A percentile compares a stretch with the other conserved stretches of the same genome.
These are phyloP conservation scores for Hypomontagnella submonticulosa DNA, from an alignment of 495 filamentous ascomycete genomes.

Conservation along the genomic window DNA sequence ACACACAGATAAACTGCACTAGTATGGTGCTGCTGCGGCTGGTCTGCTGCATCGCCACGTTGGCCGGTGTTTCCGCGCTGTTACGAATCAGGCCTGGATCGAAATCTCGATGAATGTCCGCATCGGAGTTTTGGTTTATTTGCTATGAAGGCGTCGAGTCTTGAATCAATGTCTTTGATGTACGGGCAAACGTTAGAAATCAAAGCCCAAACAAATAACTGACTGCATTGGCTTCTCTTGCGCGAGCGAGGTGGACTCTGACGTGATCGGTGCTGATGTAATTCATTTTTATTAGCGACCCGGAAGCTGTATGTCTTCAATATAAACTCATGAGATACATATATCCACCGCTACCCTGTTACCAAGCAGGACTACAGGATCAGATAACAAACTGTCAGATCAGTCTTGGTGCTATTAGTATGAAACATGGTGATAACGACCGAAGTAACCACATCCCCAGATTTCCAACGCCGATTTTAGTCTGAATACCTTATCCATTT, in stretches of 20 bases:
- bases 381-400: conserved; percentile 29
- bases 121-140: not conserved
- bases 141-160: conserved; percentile 7
- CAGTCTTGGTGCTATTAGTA: conserved; percentile 16
- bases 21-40: not conserved
- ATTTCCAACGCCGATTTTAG: conserved; percentile 28
- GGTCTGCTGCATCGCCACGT: conserved; percentile 37
- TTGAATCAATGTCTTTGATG: conserved; percentile 1
- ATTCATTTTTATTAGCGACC: conserved; percentile 25
- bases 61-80: conserved; percentile 19
- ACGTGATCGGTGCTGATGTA: conserved; percentile 45
- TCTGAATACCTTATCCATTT: conserved; percentile 26
- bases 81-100: conserved; percentile 1
- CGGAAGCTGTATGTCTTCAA: too few species aligned
- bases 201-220: not conserved
- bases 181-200: not conserved
- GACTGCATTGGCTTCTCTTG: conserved; percentile 16
- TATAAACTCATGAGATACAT: too few species aligned
- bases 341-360: too few species aligned
- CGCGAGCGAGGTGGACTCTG: conserved; percentile 34
- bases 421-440: conserved; percentile 22
- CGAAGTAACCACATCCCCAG: conserved; percentile 28
- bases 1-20: not conserved
- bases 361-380: conserved; percentile 8
- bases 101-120: conserved; percentile 34